phyloP scores from a whole-genome alignment of 371 early-diverging fungal species.

The Mucor racemosus region DNA sequence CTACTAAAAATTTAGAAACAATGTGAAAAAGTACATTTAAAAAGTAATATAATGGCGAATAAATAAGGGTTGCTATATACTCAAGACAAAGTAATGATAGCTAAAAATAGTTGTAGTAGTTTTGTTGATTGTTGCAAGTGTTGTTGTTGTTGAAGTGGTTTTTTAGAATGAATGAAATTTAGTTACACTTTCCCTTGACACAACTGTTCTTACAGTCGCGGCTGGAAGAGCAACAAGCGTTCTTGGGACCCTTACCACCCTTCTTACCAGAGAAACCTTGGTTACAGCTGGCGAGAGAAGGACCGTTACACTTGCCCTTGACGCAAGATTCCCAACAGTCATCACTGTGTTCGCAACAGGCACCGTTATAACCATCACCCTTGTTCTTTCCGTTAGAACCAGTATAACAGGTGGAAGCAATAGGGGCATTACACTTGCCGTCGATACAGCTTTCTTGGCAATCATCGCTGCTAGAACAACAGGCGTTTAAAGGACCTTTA shows the following conservation, averaged over 20 bases:
- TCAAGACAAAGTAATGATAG: not conserved
- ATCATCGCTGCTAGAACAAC: constrained; percentile 14
- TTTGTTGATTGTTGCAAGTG: not conserved
- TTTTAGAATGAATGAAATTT: constrained; percentile 4
- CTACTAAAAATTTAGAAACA: constrained; percentile 1
- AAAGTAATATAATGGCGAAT: constrained; percentile 8
- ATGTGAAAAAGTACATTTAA: not conserved
- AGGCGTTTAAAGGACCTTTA: constrained; percentile 7
- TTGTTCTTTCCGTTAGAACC: constrained; percentile 12
- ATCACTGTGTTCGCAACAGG: constrained; percentile 14
- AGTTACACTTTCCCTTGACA: constrained; percentile 22
- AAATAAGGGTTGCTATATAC: not conserved
- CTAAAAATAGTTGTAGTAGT: not conserved
- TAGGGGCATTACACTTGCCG: constrained; percentile 11
- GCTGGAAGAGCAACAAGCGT: constrained; percentile 16
- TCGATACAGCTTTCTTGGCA: constrained; percentile 22
- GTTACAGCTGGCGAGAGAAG: constrained; percentile 13
- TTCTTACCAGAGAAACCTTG: constrained; percentile 22
- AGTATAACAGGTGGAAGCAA: constrained; percentile 11
- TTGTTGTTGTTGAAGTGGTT: not conserved
- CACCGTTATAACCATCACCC: constrained; percentile 17
- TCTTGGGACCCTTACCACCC: constrained; percentile 19
- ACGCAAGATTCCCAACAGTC: constrained; percentile 21
- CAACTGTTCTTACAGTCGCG: constrained; percentile 23
- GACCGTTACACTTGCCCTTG: constrained; percentile 7